Evolutionary conservation across 73 alveolate species (phyloP).

Genomic region (Strombidium stylifer): DNA sequence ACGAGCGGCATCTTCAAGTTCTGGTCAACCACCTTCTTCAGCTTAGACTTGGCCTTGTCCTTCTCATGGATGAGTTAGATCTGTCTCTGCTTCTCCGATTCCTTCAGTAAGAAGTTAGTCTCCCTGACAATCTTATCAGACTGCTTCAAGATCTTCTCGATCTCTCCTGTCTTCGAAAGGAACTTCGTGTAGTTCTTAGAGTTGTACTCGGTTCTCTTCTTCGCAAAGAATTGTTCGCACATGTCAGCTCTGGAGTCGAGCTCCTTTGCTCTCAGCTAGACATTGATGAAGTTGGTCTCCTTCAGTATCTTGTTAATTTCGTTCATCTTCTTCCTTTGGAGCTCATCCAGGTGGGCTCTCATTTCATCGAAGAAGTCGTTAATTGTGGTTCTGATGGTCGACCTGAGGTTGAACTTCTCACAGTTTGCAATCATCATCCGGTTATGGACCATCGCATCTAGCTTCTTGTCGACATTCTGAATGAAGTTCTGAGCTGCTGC

Average conservation of each 20-base stretch:
- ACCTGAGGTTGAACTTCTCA: conserved; percentile 41
- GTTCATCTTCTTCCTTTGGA: conserved; percentile 35
- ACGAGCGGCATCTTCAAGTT: conserved; percentile 45
- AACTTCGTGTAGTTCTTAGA: conserved; percentile 27
- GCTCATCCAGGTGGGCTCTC: conserved; percentile 1
- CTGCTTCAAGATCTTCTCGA: conserved; percentile 19
- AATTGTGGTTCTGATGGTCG: conserved; percentile 20
- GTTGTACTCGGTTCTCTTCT: conserved; percentile 15
- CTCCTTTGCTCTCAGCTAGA: conserved; percentile 31
- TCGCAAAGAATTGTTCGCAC: conserved; percentile 27
- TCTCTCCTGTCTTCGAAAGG: conserved; percentile 13
- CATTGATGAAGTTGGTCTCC: conserved; percentile 32
- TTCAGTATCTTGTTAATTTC: conserved; percentile 45
- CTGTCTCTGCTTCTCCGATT: conserved; percentile 28
- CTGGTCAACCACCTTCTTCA: conserved; percentile 25
- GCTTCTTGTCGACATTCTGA: conserved; percentile 12
- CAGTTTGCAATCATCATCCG: conserved; percentile 11
- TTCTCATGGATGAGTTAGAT: conserved; percentile 42
- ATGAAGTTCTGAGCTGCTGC: conserved; percentile 62
- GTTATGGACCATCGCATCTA: conserved; percentile 5
- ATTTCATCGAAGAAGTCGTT: conserved; percentile 46
- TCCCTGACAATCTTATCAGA: conserved; percentile 38
- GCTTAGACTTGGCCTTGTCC: conserved; percentile 13
- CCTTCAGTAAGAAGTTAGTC: conserved; percentile 26
- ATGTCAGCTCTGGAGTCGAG: conserved; percentile 8